Conservation (phyloP, 148 eudicot genomes). For the Beta vulgaris region DNA sequence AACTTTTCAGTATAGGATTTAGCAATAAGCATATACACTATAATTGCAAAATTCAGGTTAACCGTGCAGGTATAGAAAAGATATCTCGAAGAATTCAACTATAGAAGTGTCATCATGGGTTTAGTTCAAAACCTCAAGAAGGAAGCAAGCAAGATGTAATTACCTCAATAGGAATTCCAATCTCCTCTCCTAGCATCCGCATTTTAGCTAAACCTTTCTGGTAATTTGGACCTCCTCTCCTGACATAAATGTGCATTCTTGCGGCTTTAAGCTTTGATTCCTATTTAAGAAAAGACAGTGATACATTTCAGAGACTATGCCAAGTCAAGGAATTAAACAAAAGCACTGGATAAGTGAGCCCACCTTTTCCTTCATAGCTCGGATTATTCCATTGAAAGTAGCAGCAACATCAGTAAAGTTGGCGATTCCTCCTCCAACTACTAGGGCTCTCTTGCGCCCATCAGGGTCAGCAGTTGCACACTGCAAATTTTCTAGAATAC, state of each 20-base stretch:
- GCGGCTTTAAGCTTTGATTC: slow-evolving; percentile 92
- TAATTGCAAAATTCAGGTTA: background rate
- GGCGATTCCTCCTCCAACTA: slow-evolving; percentile 95
- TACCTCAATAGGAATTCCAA: slow-evolving; percentile 98
- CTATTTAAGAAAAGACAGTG: slow-evolving; percentile 20
- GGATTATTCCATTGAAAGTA: slow-evolving; percentile 65
- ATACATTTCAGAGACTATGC: background rate
- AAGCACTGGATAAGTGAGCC: background rate
- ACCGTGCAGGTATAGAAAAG: background rate
- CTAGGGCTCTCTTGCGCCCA: slow-evolving; percentile 85
- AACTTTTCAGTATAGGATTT: background rate
- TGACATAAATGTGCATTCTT: slow-evolving; percentile 80
- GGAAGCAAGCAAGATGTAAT: background rate
- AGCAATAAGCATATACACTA: background rate
- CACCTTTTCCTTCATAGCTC: slow-evolving; percentile 55
- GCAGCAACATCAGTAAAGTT: slow-evolving; percentile 98
- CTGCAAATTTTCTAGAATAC: slow-evolving; percentile 34
- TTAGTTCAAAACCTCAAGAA: background rate
- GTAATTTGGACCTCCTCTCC: slow-evolving; percentile 99
- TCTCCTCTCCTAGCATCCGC: slow-evolving; percentile 84
- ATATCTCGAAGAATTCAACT: background rate
- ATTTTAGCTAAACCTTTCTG: slow-evolving; percentile 93
- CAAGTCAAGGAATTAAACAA: background rate
- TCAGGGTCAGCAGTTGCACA: slow-evolving; percentile 98
- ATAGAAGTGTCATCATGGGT: background rate